phyloP scores from a whole-genome alignment of 163 green algal genomes.

The Volvox carteri region DNA sequence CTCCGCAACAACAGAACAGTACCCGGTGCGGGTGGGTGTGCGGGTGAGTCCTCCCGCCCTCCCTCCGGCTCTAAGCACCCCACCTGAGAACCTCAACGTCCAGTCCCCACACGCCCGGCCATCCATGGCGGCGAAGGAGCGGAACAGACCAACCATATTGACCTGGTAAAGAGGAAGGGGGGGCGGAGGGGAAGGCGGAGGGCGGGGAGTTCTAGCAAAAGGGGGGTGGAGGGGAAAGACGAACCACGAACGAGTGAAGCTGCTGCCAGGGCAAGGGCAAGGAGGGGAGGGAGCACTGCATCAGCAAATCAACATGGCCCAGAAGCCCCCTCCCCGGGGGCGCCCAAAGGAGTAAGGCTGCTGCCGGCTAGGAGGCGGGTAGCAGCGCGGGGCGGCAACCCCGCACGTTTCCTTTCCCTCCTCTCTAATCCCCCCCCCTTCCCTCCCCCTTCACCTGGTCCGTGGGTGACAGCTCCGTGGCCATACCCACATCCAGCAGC shows the following conservation, averaged over 20 bases:
- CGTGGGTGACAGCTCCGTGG: conserved; percentile 80
- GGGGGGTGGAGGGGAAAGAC: background rate
- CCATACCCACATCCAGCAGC: conserved; percentile 88
- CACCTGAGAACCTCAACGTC: conserved; percentile 71
- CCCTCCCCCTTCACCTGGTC: conserved; percentile 71
- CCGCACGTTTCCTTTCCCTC: background rate
- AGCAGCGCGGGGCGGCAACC: too few species aligned
- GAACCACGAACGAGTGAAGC: too few species aligned
- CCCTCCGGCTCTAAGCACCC: conserved; percentile 33
- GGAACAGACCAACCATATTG: conserved; percentile 77
- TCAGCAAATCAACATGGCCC: too few species aligned
- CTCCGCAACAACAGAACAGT: too few species aligned
- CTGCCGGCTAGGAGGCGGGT: too few species aligned
- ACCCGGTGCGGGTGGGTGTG: too few species aligned
- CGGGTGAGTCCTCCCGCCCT: too few species aligned
- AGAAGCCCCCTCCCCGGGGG: too few species aligned
- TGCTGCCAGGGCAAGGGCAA: too few species aligned
- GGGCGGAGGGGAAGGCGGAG: background rate
- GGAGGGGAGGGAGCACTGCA: too few species aligned
- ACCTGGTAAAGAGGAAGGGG: too few species aligned
- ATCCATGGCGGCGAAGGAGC: conserved; percentile 71
- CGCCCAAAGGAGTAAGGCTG: too few species aligned
- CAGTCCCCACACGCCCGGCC: conserved; percentile 65
- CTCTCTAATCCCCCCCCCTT: background rate
- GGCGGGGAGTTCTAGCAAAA: background rate